Conservation (phyloP, 768 basidiomycete genomes). For the Mycena alexandri region DNA sequence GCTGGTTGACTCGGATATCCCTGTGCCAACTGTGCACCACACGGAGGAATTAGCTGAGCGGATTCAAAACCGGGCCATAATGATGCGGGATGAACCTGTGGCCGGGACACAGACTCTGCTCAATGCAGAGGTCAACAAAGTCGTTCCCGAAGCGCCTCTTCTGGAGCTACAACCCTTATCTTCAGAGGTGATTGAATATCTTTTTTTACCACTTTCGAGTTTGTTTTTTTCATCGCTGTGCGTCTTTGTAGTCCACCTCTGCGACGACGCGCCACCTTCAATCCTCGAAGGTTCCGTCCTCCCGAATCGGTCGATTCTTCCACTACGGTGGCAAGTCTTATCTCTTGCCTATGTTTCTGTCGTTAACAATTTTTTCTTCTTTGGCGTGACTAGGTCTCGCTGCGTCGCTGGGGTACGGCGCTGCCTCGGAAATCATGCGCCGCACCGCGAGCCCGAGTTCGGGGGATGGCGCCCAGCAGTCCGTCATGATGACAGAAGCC, state of each 20-base stretch:
- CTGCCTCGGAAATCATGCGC: conserved; percentile 87
- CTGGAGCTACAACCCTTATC: neutral
- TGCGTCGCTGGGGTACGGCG: conserved; percentile 89
- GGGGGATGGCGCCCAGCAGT: conserved; percentile 48
- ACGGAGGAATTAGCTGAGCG: no score
- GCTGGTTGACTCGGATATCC: neutral
- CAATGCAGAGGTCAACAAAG: neutral
- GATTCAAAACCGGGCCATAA: neutral
- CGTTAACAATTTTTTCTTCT: neutral
- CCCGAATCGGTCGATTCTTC: conserved; percentile 87
- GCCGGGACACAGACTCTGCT: neutral
- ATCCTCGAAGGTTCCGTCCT: conserved; percentile 92
- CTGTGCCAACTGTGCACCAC: neutral
- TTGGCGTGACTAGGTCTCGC: conserved; percentile 76
- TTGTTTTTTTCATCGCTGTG: neutral
- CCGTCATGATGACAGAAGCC: conserved; percentile 89
- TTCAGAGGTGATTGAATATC: neutral
- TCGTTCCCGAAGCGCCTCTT: neutral
- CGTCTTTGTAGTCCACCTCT: conserved; percentile 6
- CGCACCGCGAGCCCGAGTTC: conserved; percentile 64
- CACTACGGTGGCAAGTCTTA: conserved; percentile 87
- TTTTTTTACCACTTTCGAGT: neutral
- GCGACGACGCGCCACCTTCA: conserved; percentile 62
- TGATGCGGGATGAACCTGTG: neutral
- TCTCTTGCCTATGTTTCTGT: neutral